Conservation (phyloP, 306 rosid genomes). For the Glycine latifolia region DNA sequence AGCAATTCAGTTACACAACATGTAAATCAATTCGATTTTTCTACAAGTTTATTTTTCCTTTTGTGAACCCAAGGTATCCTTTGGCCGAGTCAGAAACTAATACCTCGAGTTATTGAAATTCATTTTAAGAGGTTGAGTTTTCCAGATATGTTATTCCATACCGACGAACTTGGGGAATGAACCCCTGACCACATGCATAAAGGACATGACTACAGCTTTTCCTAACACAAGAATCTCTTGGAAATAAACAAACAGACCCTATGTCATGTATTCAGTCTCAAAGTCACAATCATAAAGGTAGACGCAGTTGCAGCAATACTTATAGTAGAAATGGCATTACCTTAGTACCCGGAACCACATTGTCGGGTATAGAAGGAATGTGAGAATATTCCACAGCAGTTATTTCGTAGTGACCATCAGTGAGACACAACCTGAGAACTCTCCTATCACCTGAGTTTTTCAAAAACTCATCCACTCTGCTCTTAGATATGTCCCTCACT, state of each 20-base stretch:
- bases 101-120: too few relatives aligned
- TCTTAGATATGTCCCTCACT: constrained; percentile 71
- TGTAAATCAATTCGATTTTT: too few relatives aligned
- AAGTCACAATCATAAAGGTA: constrained; percentile 10
- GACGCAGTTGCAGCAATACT: background rate
- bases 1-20: background rate
- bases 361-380: constrained; percentile 64
- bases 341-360: constrained; percentile 88
- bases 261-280: background rate
- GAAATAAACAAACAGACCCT: background rate
- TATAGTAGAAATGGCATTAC: constrained; percentile 49
- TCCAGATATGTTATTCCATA: too few relatives aligned
- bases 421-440: constrained; percentile 71
- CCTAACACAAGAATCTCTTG: too few relatives aligned
- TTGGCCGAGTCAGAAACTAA: too few relatives aligned
- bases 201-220: too few relatives aligned
- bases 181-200: too few relatives aligned
- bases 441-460: constrained; percentile 59
- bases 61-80: too few relatives aligned
- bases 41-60: too few relatives aligned
- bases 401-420: constrained; percentile 83
- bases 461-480: constrained; percentile 61
- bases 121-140: too few relatives aligned
- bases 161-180: too few relatives aligned
- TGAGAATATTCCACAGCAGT: constrained; percentile 77